Base-by-base conservation (phyloP, 352 stramenopile genomes). In the Globisporangium solare region DNA sequence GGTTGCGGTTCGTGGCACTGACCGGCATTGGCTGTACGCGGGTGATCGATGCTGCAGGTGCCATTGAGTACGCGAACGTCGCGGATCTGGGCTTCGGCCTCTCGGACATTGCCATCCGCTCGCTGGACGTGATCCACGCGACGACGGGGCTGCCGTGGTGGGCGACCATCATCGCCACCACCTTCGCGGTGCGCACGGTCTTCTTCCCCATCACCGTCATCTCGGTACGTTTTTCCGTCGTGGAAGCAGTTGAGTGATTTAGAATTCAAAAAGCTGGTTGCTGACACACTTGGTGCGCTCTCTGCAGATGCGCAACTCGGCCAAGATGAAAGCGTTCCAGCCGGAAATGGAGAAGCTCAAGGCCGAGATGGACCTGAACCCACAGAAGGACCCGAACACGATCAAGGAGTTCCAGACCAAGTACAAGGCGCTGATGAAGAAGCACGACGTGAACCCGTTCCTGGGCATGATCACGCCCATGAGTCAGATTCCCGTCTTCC, bases 71-170 rank as follows among this genome's bases (percentile, higher is more conserved):
- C 53, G 46, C 70, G 51, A 82, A 71, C 42, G 47, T 87, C 11
- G 66, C 79, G 11, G 79, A 91, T 64, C 66, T 92, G 42, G 79
- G 79, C 47, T 93, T 84, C 57, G 72, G 67, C 12, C 60, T 94
- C 13, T 83, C 83, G 51, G 83, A 92, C 57, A 58, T 92, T 3
- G 83, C 85, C 12, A 86, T 94, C 47, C 81, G 71, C 22, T 70
- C 79, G 35, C 70, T 96, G 27, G 82, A 92, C 56, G 40, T 79
- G 18, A 76, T 94, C 50, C 88, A 96, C 58, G 51, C 68, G 22
- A 90, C 82, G 15, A 91, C 86, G 18, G 83, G 82, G n/a, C 58
- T 95, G 41, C 84, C 84, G 21, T 95, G 86, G 88, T 95, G 86
- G 88, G 81, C 78, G 17, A 95, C 88, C 3, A 88, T 96, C 58